These are phyloP conservation scores for Sungouiozyma intestinalis DNA, from an alignment of 805 yeast genomes.

Conservation along the genomic window DNA sequence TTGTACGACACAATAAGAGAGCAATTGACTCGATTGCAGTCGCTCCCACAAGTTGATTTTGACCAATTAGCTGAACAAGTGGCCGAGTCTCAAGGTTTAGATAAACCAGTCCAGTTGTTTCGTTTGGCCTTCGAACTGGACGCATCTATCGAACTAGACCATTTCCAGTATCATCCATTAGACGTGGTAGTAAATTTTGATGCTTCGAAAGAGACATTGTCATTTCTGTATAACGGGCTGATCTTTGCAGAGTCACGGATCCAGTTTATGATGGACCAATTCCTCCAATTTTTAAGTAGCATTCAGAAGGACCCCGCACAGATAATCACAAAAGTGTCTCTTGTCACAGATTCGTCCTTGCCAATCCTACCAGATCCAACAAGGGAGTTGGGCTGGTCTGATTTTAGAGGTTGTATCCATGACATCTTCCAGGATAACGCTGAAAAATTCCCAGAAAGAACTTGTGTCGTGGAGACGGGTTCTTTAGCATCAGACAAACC, in stretches of 20 bases:
- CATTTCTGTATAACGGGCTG: constrained; percentile 53
- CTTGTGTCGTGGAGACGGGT: constrained; percentile 83
- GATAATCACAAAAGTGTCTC: constrained; percentile 48
- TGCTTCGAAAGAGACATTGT: constrained; percentile 8
- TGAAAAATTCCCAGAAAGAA: constrained; percentile 67
- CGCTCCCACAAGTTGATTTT: constrained; percentile 34
- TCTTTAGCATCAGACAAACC: constrained; percentile 43
- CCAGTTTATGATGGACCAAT: constrained; percentile 60
- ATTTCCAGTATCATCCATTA: constrained; percentile 31
- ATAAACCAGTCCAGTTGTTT: constrained; percentile 53
- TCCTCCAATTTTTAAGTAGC: constrained; percentile 39
- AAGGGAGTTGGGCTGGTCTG: constrained; percentile 76
- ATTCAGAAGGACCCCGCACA: constrained; percentile 30
- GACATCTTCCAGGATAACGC: constrained; percentile 91
- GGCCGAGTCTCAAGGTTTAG: constrained; percentile 39
- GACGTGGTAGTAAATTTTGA: constrained; percentile 34
- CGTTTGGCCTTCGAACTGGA: constrained; percentile 34
- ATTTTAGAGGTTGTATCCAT: constrained; percentile 90
- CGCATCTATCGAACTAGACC: constrained; percentile 30
- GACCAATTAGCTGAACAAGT: constrained; percentile 46
- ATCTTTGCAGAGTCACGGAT: constrained; percentile 65
- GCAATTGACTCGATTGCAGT: constrained; percentile 24
- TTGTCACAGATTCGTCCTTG: constrained; percentile 59
- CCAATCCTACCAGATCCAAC: constrained; percentile 78
- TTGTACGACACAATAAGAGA: constrained; percentile 36